Base-by-base conservation (phyloP, 768 basidiomycete genomes). In the Russula vinacea region DNA sequence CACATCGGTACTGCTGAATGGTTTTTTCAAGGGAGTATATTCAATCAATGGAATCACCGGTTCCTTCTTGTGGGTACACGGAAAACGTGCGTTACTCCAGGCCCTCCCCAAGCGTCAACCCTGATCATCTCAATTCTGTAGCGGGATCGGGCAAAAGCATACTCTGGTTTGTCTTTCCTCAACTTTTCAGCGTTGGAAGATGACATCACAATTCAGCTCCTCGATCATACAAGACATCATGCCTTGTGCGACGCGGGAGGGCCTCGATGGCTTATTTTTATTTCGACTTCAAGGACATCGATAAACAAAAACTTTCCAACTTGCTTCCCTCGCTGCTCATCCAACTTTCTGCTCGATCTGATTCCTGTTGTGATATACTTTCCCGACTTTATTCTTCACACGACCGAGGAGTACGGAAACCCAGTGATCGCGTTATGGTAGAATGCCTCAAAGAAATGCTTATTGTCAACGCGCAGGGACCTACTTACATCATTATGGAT, bases 401-500 rank as follows among this genome's bases (percentile, higher is more conserved):
- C 14, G 24, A 11, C 14, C n/a, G 29, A 4, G 61, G 55, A 3
- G 37, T 22, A 17, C 32, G 26, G 17, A 13, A 54, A 1, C 60
- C 60, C 10, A 44, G 32, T 26, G 52, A 53, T 22, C 26, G 11
- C 7, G 52, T 42, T 2, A 42, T 61, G 32, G 54, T 47, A 9
- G 24, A 45, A 44, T 62, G 54, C 17, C 54, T 62, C 3, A 49
- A 26, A 26, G 35, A 62, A 16, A 62, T 62, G 45, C 61, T 62
- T 14, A 50, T 11, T 13, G 17, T 26, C 37, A 4, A 33, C 0
- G 11, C 19, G 4, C 42, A 53, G 10, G 19, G 11, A 5, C 54
- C 61, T 10, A 49, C 53, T 22, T 62, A 49, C 47, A 56, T 62
- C 7, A 62, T 62, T 13, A n/a, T 62, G n/a, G 61, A 62, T 24